Evolutionary conservation across 345 rosid genomes (phyloP), one percentile per base, ranked within the genome.

Genomic region (Adansonia digitata): DNA sequence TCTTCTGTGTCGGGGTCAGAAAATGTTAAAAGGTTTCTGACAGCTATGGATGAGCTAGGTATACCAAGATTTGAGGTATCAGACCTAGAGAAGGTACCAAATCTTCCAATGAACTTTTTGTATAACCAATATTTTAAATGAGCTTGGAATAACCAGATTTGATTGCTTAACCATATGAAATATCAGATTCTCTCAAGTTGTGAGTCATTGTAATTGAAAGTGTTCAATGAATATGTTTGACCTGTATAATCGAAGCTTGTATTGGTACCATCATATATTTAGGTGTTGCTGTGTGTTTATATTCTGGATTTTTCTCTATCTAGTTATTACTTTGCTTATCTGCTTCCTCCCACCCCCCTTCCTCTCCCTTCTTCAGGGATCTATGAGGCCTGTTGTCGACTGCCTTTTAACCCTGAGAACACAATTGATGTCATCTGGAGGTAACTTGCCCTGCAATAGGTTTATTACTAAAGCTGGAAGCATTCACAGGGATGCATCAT

Each of bases 31-130:
- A 82, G 75, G 78, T 92, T 94, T 82, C 82, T 91, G 69, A 79
- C 85, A 27, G 77, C 80, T 40, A 77, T 92, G 89, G 94, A 89
- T 78, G 87, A 90, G 46, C 12, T 88, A 82, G 92, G 91, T 74
- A 80, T 91, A 59, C 90, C 92, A n/a, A 81, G 82, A 68, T 91
- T 94, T 76, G 89, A 90, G 66, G 71, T 84, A 45, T 79, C 87
- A 35, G 94, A 94, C 75, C 81, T 94, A 68, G 89, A 92, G 80
- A 92, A 90, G 98, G 98, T 94, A 86, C 22, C n/a, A 34, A 6
- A 20, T 27, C 13, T 27, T 69, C 22, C 29, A 18, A 27, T 67
- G 78, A 56, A 61, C 3, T 24, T 26, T 68, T 45, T 0, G 0
- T 5, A 17, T 14, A 17, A 43, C 6, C 1, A 17, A 42, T 69